phyloP scores from a whole-genome alignment of 2,329 filamentous ascomycete genomes.

The Sarocladium strictum region DNA sequence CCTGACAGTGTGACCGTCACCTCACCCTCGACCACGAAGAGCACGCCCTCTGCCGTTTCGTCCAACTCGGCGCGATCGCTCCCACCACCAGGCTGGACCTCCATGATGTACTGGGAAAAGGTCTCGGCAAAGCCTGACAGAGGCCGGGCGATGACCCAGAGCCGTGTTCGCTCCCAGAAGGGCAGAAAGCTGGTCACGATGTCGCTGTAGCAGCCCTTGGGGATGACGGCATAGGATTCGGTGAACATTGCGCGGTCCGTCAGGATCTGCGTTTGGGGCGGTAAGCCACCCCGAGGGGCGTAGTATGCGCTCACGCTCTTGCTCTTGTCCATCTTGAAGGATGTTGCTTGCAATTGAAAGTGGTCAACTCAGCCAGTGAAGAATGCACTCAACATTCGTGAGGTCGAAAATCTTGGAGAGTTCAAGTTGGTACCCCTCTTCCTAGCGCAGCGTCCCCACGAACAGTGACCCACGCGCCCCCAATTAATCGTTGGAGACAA shows the following conservation, averaged over 20 bases:
- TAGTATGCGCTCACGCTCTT: conserved; percentile 8
- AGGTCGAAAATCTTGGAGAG: too few relatives aligned
- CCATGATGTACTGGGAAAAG: conserved; percentile 11
- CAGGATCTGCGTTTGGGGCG: conserved; percentile 10
- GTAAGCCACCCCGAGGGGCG: conserved; percentile 8
- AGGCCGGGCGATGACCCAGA: conserved; percentile 10
- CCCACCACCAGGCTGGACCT: conserved; percentile 9
- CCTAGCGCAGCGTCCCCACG: too few relatives aligned
- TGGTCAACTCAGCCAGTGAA: too few relatives aligned
- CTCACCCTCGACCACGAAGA: conserved; percentile 10
- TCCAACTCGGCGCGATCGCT: conserved; percentile 9
- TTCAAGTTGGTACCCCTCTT: too few relatives aligned
- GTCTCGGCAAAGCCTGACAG: conserved; percentile 10
- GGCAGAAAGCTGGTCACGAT: conserved; percentile 10
- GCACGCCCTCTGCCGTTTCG: conserved; percentile 5
- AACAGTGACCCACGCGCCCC: too few relatives aligned
- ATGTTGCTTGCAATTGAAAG: too few relatives aligned
- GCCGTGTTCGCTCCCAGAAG: conserved; percentile 10
- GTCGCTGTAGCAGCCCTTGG: conserved; percentile 10
- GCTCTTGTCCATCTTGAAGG: not conserved
- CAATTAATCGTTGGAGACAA: too few relatives aligned
- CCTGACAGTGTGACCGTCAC: conserved; percentile 6
- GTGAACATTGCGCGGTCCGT: conserved; percentile 11
- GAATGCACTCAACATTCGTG: too few relatives aligned
- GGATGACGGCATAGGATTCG: conserved; percentile 10